Evolutionary conservation across 2,329 filamentous ascomycete genomes (phyloP), one percentile per base, ranked within the genome.

Genomic region (Onygenales sp.): DNA sequence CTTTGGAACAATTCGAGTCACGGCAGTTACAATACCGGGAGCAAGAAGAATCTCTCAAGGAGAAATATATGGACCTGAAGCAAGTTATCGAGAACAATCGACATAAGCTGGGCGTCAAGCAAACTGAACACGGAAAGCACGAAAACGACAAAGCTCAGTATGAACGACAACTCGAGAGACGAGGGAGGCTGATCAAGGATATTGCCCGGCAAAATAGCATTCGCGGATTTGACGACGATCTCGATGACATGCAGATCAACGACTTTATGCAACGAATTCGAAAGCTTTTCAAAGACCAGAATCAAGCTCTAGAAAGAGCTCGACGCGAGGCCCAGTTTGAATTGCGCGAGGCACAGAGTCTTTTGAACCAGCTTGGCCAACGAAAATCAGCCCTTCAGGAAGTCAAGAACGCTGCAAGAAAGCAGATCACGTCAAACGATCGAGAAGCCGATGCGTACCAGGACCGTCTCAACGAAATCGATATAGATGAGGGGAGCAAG

Each of bases 131-230:
- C 66, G 92, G 92, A 43, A 88, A 85, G 59, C 84, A 86, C 60
- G 82, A 93, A 67, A 92, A 91, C 2, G 86, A 95, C 65, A 90
- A 92, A 71, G 85, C 88, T 57, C 88, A 86, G 62, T 88, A 93
- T 65, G 88, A 96, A 65, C 82, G 86, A 3, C 87, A 96, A 59
- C 67, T 95, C 3, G 76, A 82, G 60, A 75, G 80, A 44, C 86
- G 92, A 40, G 78, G 85, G 62, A 77, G 80, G 8, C 79, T 95
- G 67, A 83, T 96, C 52, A 88, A 84, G 58, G 84, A 91, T 54
- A 83, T 88, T 39, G 89, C 92, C 13, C 78, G 82, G 45, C 77
- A 77, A 31, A 87, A 95, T 67, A 84, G 82, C 54, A 87, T 98
- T 57, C 85, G 88, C 36, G 91, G 91, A 0, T 95, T 87, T 63